phyloP scores from a whole-genome alignment of 441 rosid species.

The Erysimum cheiri region DNA sequence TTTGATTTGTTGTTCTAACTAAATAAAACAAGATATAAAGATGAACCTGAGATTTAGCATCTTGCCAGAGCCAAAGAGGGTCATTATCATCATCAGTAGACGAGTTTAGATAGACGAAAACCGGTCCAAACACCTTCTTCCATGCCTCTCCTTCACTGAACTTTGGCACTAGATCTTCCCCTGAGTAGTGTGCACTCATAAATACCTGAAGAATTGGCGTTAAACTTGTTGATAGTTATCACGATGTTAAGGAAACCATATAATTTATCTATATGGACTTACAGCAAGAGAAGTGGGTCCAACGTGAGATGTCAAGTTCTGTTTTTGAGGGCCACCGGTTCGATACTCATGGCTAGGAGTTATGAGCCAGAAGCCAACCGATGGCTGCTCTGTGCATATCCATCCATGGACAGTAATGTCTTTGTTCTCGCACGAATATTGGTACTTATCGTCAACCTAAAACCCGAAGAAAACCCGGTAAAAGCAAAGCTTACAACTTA shows the following conservation, averaged over 20 bases:
- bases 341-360: conserved; percentile 76
- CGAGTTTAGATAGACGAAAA: conserved; percentile 62
- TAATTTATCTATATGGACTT: conserved; percentile 25
- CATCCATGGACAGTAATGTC: conserved; percentile 72
- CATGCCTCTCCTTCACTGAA: conserved; percentile 58
- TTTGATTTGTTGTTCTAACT: not conserved
- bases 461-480: not conserved
- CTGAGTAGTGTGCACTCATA: conserved; percentile 69
- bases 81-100: conserved; percentile 52
- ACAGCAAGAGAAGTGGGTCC: conserved; percentile 79
- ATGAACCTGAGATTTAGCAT: conserved; percentile 66
- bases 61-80: conserved; percentile 64
- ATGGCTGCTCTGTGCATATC: conserved; percentile 57
- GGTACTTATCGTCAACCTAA: conserved; percentile 78
- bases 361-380: conserved; percentile 73
- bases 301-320: conserved; percentile 74
- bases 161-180: conserved; percentile 66
- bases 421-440: conserved; percentile 71
- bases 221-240: not conserved
- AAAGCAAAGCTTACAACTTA: not conserved
- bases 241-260: not conserved
- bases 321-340: conserved; percentile 69
- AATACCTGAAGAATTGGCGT: conserved; percentile 53
- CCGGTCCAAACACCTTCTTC: conserved; percentile 79
- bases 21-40: conserved; percentile 1